Percentiles rank a stretch among this genome's conserved stretches.
Evolutionary conservation across 345 rosid species (phyloP).

Genomic region (Aquilaria malaccensis): DNA sequence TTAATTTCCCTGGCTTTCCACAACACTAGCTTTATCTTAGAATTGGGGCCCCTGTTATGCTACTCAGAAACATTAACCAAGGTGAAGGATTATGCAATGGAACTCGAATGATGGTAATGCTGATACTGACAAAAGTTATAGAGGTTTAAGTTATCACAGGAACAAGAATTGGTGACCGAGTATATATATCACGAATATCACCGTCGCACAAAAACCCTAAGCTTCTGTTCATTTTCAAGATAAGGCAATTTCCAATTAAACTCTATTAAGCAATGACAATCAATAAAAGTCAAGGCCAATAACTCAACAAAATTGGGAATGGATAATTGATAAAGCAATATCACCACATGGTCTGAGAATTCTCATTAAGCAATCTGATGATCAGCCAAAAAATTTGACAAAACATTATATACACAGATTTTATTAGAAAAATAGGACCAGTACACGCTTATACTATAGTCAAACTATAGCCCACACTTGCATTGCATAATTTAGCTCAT

Average conservation of each 20-base stretch:
- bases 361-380: no score
- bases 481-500: no score
- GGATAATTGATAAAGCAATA: neutral
- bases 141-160: no score
- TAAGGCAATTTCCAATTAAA: neutral
- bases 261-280: neutral
- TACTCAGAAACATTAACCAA: neutral
- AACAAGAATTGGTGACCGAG: no score
- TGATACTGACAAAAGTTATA: neutral
- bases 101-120: neutral
- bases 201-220: neutral
- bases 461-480: no score
- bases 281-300: neutral
- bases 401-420: no score
- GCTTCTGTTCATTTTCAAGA: neutral
- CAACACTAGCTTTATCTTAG: neutral
- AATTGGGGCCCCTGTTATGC: neutral
- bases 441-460: no score
- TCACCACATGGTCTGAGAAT: no score
- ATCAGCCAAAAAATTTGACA: no score
- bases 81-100: neutral
- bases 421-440: no score
- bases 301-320: neutral
- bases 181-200: no score
- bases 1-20: neutral